Evolutionary conservation across 441 rosid genomes (phyloP), one percentile per base, ranked within the genome.

Genomic region (Jatropha multifida): DNA sequence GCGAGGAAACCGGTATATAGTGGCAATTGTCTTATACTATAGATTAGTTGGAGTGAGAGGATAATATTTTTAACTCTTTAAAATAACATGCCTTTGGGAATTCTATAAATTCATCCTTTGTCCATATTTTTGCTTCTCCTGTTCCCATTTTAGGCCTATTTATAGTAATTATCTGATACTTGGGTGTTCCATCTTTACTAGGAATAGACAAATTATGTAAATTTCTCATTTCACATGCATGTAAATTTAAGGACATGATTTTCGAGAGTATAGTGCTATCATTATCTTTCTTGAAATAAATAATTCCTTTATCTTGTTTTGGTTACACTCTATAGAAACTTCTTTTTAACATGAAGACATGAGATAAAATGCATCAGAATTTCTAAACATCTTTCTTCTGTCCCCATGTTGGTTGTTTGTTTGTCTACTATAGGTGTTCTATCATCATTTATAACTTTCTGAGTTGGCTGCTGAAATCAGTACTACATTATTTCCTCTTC

Each of bases 1-100:
- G 95, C 85, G 62, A 80, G 74, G 75, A 89, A 90, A 81, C 97
- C 95, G 86, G 97, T 94, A 92, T 94, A 92, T 68, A 83, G 48
- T 73, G 52, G 76, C 11, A 48, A 17, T 54, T 10, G n/a, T 58
- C 49, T 42, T 51, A 52, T 15, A n/a, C 44, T 59, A 8, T 11
- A 7, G 12, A 62, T 49, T 63, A 62, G 23, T 49, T 51, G 46
- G 20, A 32, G 49, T 73, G 37, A 13, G 49, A 73, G 23, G 37
- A 37, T 52, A 4, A 11, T 18, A 37, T 44, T 38, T 32, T 38
- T 32, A 46, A 42, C 9, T 32, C 9, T 49, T 51, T 27, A 48
- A n/a, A 48, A 9, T 6, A 42, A 3, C 62, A 49, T 27, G 5
- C 14, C 13, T 71, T 5, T 2, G 67, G 42, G 42, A 46, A 37